These are phyloP conservation scores for Helianthus tuberosus DNA, from an alignment of 129 eudicot genomes.

Conservation along the genomic window DNA sequence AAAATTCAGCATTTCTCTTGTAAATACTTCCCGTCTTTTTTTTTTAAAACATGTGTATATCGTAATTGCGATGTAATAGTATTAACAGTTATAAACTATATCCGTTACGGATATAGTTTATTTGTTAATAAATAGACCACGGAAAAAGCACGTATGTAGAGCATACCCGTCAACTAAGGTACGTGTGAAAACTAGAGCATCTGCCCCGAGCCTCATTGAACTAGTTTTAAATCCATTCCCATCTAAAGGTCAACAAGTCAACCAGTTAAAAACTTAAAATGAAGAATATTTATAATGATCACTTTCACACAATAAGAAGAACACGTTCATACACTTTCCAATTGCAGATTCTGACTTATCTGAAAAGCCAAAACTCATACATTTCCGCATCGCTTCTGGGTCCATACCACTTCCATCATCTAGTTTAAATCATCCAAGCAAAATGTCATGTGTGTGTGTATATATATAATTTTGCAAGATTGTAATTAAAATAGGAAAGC, in stretches of 20 bases:
- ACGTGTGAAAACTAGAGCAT: constrained; percentile 88
- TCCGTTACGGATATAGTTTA: too few relatives aligned
- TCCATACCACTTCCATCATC: constrained; percentile 97
- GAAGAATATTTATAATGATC: not conserved
- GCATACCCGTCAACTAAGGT: constrained; percentile 45
- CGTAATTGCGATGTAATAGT: not conserved
- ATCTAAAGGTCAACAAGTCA: constrained; percentile 58
- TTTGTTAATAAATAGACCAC: too few relatives aligned
- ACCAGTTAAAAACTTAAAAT: constrained; percentile 19
- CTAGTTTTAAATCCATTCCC: constrained; percentile 98
- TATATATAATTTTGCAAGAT: not conserved
- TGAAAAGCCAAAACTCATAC: constrained; percentile 94
- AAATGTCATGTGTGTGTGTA: not conserved
- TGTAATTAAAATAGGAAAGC: constrained; percentile 9
- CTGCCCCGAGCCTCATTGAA: constrained; percentile 96
- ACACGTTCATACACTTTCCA: constrained; percentile 69
- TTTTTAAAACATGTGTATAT: not conserved
- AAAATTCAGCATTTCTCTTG: constrained; percentile 1
- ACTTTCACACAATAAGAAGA: constrained; percentile 9
- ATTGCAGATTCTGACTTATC: constrained; percentile 68
- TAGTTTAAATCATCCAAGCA: constrained; percentile 33
- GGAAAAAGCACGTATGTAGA: not conserved
- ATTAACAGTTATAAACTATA: too few relatives aligned
- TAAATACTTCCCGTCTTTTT: not conserved
- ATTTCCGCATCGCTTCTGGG: constrained; percentile 80